Conservation (phyloP, 2,329 filamentous ascomycete genomes). For the Apiospora marii region DNA sequence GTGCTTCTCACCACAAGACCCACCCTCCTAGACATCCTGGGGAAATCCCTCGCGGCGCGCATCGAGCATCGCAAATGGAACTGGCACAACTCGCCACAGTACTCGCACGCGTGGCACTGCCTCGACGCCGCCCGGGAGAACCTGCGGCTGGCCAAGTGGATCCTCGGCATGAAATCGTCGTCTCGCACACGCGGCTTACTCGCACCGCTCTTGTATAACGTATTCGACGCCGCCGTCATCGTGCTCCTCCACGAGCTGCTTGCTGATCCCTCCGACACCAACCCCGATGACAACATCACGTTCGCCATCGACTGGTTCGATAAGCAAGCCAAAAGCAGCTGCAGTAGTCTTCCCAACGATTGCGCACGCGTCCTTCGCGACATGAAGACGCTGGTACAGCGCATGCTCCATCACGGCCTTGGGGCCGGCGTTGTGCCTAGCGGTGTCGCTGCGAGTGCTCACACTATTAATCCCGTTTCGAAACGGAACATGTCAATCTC, state of each 20-base stretch:
- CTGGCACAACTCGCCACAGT: not conserved
- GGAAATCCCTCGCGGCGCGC: constrained; percentile 53
- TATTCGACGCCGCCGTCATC: constrained; percentile 59
- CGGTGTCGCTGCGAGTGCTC: not conserved
- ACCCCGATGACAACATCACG: constrained; percentile 44
- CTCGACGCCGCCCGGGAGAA: constrained; percentile 55
- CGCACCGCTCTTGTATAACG: constrained; percentile 54
- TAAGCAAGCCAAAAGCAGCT: constrained; percentile 41
- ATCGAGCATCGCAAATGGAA: constrained; percentile 37
- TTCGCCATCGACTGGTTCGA: constrained; percentile 53
- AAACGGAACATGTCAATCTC: not conserved
- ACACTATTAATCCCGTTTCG: too few species aligned
- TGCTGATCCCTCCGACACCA: constrained; percentile 37
- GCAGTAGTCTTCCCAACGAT: constrained; percentile 48
- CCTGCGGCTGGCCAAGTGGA: constrained; percentile 51
- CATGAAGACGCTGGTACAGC: constrained; percentile 46
- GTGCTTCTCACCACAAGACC: constrained; percentile 58
- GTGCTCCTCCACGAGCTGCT: constrained; percentile 56
- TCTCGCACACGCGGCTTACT: constrained; percentile 50
- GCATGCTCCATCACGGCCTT: constrained; percentile 35
- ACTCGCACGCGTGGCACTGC: constrained; percentile 47
- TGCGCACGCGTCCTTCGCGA: constrained; percentile 50
- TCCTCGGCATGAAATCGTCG: constrained; percentile 45
- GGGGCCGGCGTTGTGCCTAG: not conserved
- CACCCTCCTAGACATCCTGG: constrained; percentile 55